Conservation (phyloP, 352 stramenopile species). For the Pythium monospermum region DNA sequence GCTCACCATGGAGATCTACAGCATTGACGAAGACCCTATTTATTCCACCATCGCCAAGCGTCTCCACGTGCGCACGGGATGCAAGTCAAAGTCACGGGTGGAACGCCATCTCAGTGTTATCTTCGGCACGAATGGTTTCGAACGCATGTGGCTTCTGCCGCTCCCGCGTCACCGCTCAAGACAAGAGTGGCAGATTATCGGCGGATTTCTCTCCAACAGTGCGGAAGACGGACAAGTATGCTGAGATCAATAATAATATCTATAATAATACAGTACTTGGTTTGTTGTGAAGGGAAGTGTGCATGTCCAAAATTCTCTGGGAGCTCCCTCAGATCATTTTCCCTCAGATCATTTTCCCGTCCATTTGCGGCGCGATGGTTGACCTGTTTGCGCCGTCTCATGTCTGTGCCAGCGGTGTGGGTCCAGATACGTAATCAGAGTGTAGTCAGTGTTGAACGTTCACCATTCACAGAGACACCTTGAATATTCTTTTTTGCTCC, state of each 20-base stretch:
- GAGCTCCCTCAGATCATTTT: background rate
- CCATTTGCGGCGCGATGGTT: background rate
- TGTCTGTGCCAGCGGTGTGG: background rate
- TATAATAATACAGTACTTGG: background rate
- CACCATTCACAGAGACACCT: background rate
- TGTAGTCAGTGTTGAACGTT: background rate
- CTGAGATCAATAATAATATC: background rate
- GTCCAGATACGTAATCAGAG: background rate
- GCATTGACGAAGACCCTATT: conserved; percentile 53
- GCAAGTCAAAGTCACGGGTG: conserved; percentile 54
- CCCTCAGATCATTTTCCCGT: background rate
- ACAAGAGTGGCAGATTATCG: conserved; percentile 53
- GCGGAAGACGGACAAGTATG: background rate
- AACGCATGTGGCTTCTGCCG: conserved; percentile 59
- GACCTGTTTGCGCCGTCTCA: background rate
- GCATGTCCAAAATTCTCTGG: background rate
- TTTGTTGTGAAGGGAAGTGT: background rate
- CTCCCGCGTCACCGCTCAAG: conserved; percentile 33
- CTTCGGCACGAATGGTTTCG: conserved; percentile 68
- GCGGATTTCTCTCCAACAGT: conserved; percentile 1
- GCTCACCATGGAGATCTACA: conserved; percentile 76
- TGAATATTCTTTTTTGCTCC: background rate
- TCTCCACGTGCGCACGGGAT: conserved; percentile 41
- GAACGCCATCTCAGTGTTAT: conserved; percentile 74
- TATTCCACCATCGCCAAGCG: conserved; percentile 40